phyloP scores from a whole-genome alignment of 2,329 filamentous ascomycete genomes.

The Claviceps purpurea region DNA sequence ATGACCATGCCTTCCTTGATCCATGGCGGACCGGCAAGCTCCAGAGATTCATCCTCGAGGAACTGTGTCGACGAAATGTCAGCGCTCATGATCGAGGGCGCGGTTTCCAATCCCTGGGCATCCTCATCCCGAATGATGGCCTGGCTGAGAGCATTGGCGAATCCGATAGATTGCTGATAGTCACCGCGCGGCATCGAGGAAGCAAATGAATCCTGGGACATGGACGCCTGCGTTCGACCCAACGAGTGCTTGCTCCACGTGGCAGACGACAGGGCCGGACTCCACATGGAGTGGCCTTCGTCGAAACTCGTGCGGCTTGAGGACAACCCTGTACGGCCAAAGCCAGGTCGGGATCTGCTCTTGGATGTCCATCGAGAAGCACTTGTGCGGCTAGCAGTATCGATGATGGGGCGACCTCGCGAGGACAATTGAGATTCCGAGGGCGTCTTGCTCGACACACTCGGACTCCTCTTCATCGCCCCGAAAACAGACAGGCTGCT shows the following conservation, averaged over 20 bases:
- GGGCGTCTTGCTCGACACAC: conserved; percentile 82
- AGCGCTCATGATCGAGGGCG: conserved; percentile 43
- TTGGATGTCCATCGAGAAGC: conserved; percentile 72
- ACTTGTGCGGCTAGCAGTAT: conserved; percentile 42
- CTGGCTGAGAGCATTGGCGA: conserved; percentile 90
- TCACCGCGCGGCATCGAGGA: conserved; percentile 63
- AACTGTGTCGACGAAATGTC: conserved; percentile 48
- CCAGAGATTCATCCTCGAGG: conserved; percentile 83
- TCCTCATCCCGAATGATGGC: conserved; percentile 88
- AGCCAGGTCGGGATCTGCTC: conserved; percentile 62
- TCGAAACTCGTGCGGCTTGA: conserved; percentile 92
- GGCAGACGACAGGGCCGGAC: conserved; percentile 70
- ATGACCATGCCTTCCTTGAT: conserved; percentile 92
- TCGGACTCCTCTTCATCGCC: conserved; percentile 74
- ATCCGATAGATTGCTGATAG: conserved; percentile 93
- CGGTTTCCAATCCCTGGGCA: conserved; percentile 35
- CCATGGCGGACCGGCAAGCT: conserved; percentile 91
- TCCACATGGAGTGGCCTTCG: conserved; percentile 82
- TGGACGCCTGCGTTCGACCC: conserved; percentile 78
- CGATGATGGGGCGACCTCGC: conserved; percentile 52
- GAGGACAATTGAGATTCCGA: conserved; percentile 63
- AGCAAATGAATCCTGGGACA: conserved; percentile 83
- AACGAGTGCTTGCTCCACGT: conserved; percentile 92
- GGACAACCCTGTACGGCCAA: conserved; percentile 67
- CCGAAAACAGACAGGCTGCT: conserved; percentile 60